These are phyloP conservation scores for Cudoniella acicularis DNA, from an alignment of 495 filamentous ascomycete species.

Conservation along the genomic window DNA sequence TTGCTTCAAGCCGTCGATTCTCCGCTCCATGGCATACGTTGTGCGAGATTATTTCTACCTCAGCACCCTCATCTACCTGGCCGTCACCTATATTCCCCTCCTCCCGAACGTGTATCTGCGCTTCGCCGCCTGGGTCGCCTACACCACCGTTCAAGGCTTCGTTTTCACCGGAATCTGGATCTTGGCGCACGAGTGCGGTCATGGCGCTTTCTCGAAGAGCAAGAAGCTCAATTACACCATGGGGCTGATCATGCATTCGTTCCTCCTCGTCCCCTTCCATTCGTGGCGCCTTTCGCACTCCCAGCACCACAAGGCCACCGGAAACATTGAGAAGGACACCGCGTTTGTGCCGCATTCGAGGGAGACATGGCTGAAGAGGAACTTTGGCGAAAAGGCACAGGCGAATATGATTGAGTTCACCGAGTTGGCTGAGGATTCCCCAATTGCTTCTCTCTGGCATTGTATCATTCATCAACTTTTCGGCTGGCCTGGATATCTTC, in stretches of 20 bases:
- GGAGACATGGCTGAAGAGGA: constrained; percentile 25
- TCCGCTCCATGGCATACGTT: constrained; percentile 55
- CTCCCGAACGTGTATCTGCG: constrained; percentile 44
- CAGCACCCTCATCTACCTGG: constrained; percentile 49
- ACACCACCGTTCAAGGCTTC: constrained; percentile 62
- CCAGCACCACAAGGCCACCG: constrained; percentile 65
- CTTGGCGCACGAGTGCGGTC: constrained; percentile 70
- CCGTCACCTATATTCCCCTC: constrained; percentile 48
- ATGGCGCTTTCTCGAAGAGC: constrained; percentile 64
- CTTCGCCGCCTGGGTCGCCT: constrained; percentile 49
- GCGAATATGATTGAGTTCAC: constrained; percentile 33
- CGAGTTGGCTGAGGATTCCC: constrained; percentile 54
- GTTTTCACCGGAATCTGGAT: constrained; percentile 70
- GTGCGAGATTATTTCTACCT: constrained; percentile 54
- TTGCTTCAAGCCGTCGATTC: constrained; percentile 62
- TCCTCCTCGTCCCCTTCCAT: constrained; percentile 67
- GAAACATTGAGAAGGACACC: constrained; percentile 56
- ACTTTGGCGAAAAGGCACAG: constrained; percentile 34
- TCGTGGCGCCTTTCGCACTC: constrained; percentile 74
- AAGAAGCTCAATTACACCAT: constrained; percentile 61
- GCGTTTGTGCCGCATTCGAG: constrained; percentile 54
- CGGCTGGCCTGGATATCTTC: constrained; percentile 55
- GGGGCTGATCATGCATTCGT: constrained; percentile 63
- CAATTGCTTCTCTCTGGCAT: constrained; percentile 44
- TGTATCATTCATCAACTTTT: constrained; percentile 50